Evolutionary conservation across 2,329 filamentous ascomycete species (phyloP).

Genomic region (Chalaropsis ovoidea): DNA sequence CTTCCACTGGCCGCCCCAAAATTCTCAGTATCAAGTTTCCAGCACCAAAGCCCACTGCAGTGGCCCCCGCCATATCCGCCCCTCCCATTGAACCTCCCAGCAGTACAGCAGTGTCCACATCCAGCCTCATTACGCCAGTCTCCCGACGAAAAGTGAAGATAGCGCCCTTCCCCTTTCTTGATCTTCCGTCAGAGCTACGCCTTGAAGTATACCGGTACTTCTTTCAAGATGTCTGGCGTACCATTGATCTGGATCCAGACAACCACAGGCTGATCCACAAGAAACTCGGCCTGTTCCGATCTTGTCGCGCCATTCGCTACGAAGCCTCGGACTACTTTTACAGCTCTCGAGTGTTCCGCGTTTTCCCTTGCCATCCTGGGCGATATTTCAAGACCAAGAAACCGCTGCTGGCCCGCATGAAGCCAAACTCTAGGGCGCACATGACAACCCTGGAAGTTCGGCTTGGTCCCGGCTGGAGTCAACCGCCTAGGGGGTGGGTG

Average conservation of each 20-base stretch:
- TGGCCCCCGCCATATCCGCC: background rate
- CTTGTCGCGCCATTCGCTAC: constrained; percentile 49
- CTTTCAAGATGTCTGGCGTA: constrained; percentile 44
- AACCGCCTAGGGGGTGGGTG: constrained; percentile 60
- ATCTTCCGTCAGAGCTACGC: constrained; percentile 59
- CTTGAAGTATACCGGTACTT: constrained; percentile 57
- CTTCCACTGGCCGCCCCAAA: background rate
- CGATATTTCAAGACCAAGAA: constrained; percentile 63
- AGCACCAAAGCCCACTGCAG: background rate
- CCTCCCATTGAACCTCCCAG: background rate
- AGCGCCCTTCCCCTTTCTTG: constrained; percentile 53
- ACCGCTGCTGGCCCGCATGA: constrained; percentile 58
- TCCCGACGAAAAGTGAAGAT: constrained; percentile 31
- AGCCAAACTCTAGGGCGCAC: constrained; percentile 47
- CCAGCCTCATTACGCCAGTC: background rate
- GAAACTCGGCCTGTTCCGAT: constrained; percentile 50
- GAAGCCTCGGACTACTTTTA: constrained; percentile 60
- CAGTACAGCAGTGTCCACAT: background rate
- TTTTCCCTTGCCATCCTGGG: constrained; percentile 56
- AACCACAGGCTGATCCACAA: constrained; percentile 54
- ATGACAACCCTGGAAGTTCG: constrained; percentile 59
- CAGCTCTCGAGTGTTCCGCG: constrained; percentile 49
- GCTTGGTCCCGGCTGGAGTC: constrained; percentile 61
- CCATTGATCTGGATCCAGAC: constrained; percentile 56
- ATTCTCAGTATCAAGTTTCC: constrained; percentile 14